Percentiles rank a stretch among this genome's conserved stretches.
Evolutionary conservation across 148 eudicot species (phyloP).

Genomic region (Suaeda aralocaspica): DNA sequence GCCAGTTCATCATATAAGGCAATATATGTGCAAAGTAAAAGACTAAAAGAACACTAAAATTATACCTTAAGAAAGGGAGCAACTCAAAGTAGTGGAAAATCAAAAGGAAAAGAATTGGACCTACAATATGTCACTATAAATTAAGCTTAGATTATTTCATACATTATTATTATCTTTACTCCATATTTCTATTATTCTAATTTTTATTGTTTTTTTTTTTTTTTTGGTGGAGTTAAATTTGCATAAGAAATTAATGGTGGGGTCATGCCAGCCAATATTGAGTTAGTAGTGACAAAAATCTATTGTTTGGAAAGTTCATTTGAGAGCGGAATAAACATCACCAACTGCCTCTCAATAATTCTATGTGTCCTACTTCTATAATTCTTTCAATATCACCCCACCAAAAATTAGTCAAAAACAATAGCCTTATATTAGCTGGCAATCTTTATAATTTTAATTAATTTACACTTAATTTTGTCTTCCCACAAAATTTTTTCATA

Average conservation of each 20-base stretch:
- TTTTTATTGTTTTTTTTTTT: no score
- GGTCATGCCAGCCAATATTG: slow-evolving; percentile 27
- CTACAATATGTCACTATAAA: no score
- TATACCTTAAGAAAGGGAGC: slow-evolving; percentile 8
- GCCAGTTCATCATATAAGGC: slow-evolving; percentile 13
- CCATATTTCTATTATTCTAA: no score
- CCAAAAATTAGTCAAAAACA: slow-evolving; percentile 5
- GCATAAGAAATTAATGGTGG: slow-evolving; percentile 12
- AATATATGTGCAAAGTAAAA: not conserved
- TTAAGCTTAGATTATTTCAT: no score
- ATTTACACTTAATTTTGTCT: not conserved
- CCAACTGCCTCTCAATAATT: slow-evolving; percentile 22
- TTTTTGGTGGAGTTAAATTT: not conserved
- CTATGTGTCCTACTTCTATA: no score
- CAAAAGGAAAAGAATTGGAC: no score
- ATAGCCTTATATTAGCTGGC: slow-evolving; percentile 22
- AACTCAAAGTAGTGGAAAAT: not conserved
- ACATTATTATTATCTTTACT: no score
- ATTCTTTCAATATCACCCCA: slow-evolving; percentile 13
- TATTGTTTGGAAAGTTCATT: not conserved
- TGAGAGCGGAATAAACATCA: slow-evolving; percentile 12
- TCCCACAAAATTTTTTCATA: not conserved
- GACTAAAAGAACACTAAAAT: not conserved
- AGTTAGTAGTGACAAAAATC: slow-evolving; percentile 5
- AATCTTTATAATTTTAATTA: not conserved